Evolutionary conservation across 306 rosid species (phyloP).

Genomic region (Casuarina cunninghamiana): DNA sequence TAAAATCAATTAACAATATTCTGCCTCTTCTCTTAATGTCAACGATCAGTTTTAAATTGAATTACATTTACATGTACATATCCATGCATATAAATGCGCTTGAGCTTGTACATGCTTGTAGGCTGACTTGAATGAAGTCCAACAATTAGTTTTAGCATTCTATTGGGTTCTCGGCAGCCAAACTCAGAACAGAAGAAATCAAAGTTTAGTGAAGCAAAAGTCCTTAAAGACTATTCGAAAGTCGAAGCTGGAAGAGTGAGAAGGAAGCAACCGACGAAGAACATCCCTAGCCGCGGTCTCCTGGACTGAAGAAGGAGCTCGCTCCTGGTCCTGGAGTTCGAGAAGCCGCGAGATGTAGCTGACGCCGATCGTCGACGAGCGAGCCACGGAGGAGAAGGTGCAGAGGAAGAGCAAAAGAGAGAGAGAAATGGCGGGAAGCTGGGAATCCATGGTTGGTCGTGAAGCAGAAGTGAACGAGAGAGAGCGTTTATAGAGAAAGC

Average conservation of each 20-base stretch:
- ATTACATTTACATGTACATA: background rate
- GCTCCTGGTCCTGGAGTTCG: slow-evolving; percentile 65
- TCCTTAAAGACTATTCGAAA: slow-evolving; percentile 68
- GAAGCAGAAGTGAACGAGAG: background rate
- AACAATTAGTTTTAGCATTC: background rate
- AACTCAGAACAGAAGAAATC: background rate
- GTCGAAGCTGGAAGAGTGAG: slow-evolving; percentile 62
- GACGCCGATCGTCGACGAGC: slow-evolving; percentile 47
- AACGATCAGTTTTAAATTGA: background rate
- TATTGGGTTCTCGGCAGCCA: background rate
- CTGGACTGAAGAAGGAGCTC: slow-evolving; percentile 56
- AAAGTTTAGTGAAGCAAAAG: background rate
- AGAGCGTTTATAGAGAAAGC: background rate
- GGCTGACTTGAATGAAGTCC: background rate
- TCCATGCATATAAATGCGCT: background rate
- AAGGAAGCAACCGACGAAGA: slow-evolving; percentile 72
- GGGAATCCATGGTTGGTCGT: slow-evolving; percentile 31
- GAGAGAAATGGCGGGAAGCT: slow-evolving; percentile 43
- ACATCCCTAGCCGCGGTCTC: slow-evolving; percentile 68
- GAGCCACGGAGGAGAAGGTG: slow-evolving; percentile 5
- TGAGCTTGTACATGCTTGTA: background rate
- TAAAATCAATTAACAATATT: background rate
- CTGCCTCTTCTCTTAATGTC: background rate
- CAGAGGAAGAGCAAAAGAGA: slow-evolving; percentile 16
- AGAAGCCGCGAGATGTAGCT: slow-evolving; percentile 60